These are phyloP conservation scores for Colletotrichum melonis DNA, from an alignment of 2,329 filamentous ascomycete genomes.

Conservation along the genomic window DNA sequence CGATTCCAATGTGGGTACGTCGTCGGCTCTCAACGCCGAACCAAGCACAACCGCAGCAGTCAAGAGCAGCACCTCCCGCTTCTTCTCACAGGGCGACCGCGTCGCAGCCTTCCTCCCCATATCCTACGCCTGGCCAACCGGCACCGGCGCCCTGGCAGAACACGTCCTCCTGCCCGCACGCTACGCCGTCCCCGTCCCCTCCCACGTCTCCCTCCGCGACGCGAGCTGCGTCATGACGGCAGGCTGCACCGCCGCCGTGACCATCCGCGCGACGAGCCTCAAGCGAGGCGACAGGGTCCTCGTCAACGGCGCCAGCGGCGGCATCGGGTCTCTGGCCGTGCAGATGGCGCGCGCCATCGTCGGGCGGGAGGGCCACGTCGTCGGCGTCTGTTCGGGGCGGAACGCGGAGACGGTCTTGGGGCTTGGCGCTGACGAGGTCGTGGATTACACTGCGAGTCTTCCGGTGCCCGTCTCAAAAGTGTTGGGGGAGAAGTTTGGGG, in stretches of 20 bases:
- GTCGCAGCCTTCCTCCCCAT: slow-evolving; percentile 54
- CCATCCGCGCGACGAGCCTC: slow-evolving; percentile 51
- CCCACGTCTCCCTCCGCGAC: slow-evolving; percentile 43
- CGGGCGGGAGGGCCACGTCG: slow-evolving; percentile 53
- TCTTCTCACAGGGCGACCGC: slow-evolving; percentile 43
- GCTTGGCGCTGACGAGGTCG: slow-evolving; percentile 62
- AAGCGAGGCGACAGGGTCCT: slow-evolving; percentile 54
- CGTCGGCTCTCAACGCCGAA: neutral
- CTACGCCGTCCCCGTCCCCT: slow-evolving; percentile 47
- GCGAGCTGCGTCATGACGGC: slow-evolving; percentile 52
- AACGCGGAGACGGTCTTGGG: slow-evolving; percentile 58
- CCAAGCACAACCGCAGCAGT: slow-evolving; percentile 6
- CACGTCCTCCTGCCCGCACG: slow-evolving; percentile 49
- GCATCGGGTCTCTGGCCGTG: slow-evolving; percentile 58
- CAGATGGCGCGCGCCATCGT: slow-evolving; percentile 55
- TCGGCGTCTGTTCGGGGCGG: slow-evolving; percentile 58
- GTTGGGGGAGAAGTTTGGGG: slow-evolving; percentile 10
- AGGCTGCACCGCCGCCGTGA: slow-evolving; percentile 50
- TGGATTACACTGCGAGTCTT: slow-evolving; percentile 1
- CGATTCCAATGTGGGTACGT: too few species aligned
- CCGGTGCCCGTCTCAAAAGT: neutral
- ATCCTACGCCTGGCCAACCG: slow-evolving; percentile 44
- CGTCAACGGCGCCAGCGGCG: slow-evolving; percentile 63
- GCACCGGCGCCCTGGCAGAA: slow-evolving; percentile 53
- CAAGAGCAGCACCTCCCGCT: slow-evolving; percentile 33